Base-by-base conservation (phyloP, 805 yeast species). In the Candida sanyiensis region DNA sequence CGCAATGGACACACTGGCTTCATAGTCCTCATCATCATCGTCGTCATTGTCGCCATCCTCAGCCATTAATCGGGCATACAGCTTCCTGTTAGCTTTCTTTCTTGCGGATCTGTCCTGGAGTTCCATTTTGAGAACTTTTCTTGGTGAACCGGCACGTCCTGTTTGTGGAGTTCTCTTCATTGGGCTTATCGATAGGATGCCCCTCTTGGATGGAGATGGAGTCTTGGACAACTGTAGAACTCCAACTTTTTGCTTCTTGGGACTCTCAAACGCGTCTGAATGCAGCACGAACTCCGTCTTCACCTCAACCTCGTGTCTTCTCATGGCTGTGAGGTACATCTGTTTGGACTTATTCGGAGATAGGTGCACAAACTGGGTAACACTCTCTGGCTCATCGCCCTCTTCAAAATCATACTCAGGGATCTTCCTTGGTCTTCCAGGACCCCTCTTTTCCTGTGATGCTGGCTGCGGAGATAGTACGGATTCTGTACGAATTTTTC, bases 31-130 rank as follows among this genome's bases (percentile, higher is more conserved):
- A 19, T 56, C 62, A 7, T 58, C 62, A 20, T 28, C 6, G 7
- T 54, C 61, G 12, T 50, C 50, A 9, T 43, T 51, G 18, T 43
- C 50, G 6, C 60, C 64, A 21, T 61, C 66, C 28, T 41, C 54
- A 5, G 46, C 61, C 16, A 49, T 16, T 6, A 45, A 23, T 15
- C 26, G 43, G 3, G 44, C 30, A 16, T 52, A 48, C 2, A 54
- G 31, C 5, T 63, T 57, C 18, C 49, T 49, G 17, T 63, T 55
- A 0, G 83, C 77, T 41, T 71, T 55, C 46, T 68, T 67, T 19
- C 72, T 52, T 2, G 83, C 83, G 3, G 73, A 63, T 30, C 56
- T 52, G 40, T 76, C 73, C 24, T 52, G 56, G 11, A 28, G n/a
- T 13, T 37, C 40, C 18, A 25, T 23, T 28, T 65, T 45, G 7